Percentiles rank a stretch among this genome's conserved stretches.
Conservation (phyloP, 306 rosid genomes). For the Dryas alaskensis region DNA sequence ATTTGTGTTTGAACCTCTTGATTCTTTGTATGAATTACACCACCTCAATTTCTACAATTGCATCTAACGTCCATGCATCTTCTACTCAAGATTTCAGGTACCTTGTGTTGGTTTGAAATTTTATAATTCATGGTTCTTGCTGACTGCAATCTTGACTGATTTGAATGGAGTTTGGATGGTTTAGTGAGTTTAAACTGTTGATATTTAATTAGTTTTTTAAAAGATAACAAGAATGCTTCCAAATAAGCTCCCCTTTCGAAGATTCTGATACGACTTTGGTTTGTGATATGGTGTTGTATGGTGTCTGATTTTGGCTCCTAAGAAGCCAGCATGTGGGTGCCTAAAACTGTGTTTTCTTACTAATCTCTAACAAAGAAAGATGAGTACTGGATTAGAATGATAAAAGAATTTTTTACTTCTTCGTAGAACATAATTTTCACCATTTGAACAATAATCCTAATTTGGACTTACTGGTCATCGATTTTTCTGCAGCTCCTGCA, state of each 20-base stretch:
- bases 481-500: slow-evolving; percentile 44
- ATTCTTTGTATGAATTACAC: too few species aligned
- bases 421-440: neutral
- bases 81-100: too few species aligned
- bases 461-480: slow-evolving; percentile 11
- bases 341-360: neutral
- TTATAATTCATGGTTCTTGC: neutral
- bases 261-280: neutral
- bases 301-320: neutral
- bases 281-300: neutral
- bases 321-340: neutral
- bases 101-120: too few species aligned
- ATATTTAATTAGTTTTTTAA: neutral
- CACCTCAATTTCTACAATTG: too few species aligned
- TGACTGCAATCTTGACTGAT: neutral
- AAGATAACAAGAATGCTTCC: neutral
- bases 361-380: neutral
- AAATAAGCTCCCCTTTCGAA: neutral
- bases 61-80: too few species aligned
- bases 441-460: neutral
- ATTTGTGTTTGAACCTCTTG: too few species aligned
- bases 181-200: neutral
- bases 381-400: neutral
- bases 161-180: neutral
- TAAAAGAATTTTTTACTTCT: neutral